Evolutionary conservation across 2,329 filamentous ascomycete species (phyloP).

Genomic region (Cladophialophora exuberans): DNA sequence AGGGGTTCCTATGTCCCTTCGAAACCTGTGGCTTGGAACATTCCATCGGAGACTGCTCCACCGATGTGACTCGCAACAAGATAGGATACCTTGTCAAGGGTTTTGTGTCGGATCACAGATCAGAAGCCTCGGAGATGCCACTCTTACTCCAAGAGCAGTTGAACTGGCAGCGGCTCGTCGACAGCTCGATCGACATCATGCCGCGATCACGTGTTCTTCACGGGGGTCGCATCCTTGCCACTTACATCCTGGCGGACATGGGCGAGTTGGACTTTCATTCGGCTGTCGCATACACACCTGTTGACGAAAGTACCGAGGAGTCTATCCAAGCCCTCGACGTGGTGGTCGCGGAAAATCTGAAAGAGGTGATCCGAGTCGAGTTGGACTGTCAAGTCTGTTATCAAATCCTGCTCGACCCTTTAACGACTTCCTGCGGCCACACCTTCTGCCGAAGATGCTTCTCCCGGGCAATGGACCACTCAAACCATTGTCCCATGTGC

Average conservation of each 20-base stretch:
- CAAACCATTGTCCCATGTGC: constrained; percentile 78
- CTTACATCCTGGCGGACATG: constrained; percentile 66
- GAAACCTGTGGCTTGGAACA: constrained; percentile 69
- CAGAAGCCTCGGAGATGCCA: constrained; percentile 39
- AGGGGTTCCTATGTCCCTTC: constrained; percentile 77
- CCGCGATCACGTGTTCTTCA: constrained; percentile 44
- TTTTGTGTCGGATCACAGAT: constrained; percentile 52
- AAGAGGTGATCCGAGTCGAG: constrained; percentile 66
- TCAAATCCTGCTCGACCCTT: constrained; percentile 75
- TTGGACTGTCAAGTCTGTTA: constrained; percentile 91
- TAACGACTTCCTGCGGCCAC: constrained; percentile 85
- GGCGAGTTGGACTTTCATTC: constrained; percentile 62
- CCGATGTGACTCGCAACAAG: constrained; percentile 77
- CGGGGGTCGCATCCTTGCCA: constrained; percentile 66
- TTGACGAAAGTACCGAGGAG: constrained; percentile 28
- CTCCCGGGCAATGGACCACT: constrained; percentile 74
- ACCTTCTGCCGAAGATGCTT: constrained; percentile 85
- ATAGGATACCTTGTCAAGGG: constrained; percentile 64
- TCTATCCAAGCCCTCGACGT: constrained; percentile 48
- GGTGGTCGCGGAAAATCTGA: constrained; percentile 60
- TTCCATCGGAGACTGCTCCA: constrained; percentile 72
- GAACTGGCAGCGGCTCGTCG: constrained; percentile 40
- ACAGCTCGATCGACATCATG: constrained; percentile 33
- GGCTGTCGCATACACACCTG: constrained; percentile 56
- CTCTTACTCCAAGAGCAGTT: constrained; percentile 48